Base-by-base conservation (phyloP, 1,284 basidiomycete species). In the Leccinum solheimii region DNA sequence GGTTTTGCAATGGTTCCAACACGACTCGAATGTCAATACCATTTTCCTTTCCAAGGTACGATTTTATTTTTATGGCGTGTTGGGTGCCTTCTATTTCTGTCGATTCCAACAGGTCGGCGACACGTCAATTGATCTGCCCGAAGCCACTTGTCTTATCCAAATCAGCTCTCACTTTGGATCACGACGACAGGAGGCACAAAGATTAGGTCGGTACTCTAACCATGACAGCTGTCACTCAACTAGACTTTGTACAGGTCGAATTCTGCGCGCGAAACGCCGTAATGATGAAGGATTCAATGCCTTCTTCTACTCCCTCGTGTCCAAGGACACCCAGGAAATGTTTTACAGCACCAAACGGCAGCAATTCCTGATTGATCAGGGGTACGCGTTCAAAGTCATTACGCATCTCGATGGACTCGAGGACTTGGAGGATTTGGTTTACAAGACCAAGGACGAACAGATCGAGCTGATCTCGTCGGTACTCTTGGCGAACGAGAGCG, bases 271-370 rank as follows among this genome's bases (percentile, higher is more conserved):
- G 9, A 99, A 99, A 78, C 86, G 97, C 59, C 85, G 97, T 67
- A 99, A 99, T 74, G 97, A 99, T 73, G 97, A 99, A 77, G 97
- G 97, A 1, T 99, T 99, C 81, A 99, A 99, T 69, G 97, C 97
- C 13, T 99, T 99, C 79, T 99, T 99, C 80, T 99, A 99, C 78
- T 98, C 95, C 36, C 86, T 99, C 32, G 97, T 99, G 50, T 97
- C 95, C 43, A 98, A 97, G 76, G 97, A 99, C 79, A 99, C 97
- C 0, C 94, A 97, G 72, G 97, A 99, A 79, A 99, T 99, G 95
- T 99, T 91, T 79, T 99, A 98, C 82, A 97, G 94, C 72, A 98
- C 97, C 13, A 99, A 99, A 78, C 88, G 97, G 21, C 97, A 99
- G 75, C 95, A 98, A 71, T 99, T 99, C 80, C 81, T 99, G 67